Percentiles rank a stretch among this genome's conserved stretches.
phyloP scores from a whole-genome alignment of 2,329 filamentous ascomycete species.

The Trichoderma sp. region DNA sequence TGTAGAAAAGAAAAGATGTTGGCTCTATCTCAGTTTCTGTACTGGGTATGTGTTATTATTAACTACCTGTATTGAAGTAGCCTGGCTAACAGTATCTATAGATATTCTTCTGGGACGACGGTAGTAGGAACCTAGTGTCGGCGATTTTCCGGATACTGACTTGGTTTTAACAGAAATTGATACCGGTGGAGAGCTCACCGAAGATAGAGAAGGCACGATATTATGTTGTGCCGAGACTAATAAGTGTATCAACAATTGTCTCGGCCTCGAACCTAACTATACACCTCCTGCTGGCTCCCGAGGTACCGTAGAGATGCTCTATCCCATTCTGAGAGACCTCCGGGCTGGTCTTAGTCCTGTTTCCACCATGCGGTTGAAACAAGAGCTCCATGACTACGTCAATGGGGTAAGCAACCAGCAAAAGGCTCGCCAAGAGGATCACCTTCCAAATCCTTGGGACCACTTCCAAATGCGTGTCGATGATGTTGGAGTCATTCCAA shows the following conservation, averaged over 20 bases:
- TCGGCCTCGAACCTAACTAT: slow-evolving; percentile 2
- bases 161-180: slow-evolving; percentile 10
- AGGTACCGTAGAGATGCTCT: slow-evolving; percentile 11
- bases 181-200: slow-evolving; percentile 17
- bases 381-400: slow-evolving; percentile 7
- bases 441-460: slow-evolving; percentile 15
- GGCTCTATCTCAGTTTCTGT: slow-evolving; percentile 16
- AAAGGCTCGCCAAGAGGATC: not conserved
- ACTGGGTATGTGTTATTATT: slow-evolving; percentile 5
- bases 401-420: not conserved
- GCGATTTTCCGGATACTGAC: not conserved
- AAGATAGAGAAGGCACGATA: slow-evolving; percentile 9
- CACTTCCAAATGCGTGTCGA: not conserved
- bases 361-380: not conserved
- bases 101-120: slow-evolving; percentile 12
- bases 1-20: slow-evolving; percentile 17
- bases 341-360: slow-evolving; percentile 10
- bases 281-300: not conserved
- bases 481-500: not conserved
- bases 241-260: slow-evolving; percentile 17
- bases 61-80: too few species aligned
- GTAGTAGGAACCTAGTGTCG: not conserved
- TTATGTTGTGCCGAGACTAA: slow-evolving; percentile 15
- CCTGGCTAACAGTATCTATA: not conserved
- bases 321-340: slow-evolving; percentile 17